Evolutionary conservation across 495 filamentous ascomycete genomes (phyloP), one percentile per base, ranked within the genome.

Genomic region (Penicillium desertorum): DNA sequence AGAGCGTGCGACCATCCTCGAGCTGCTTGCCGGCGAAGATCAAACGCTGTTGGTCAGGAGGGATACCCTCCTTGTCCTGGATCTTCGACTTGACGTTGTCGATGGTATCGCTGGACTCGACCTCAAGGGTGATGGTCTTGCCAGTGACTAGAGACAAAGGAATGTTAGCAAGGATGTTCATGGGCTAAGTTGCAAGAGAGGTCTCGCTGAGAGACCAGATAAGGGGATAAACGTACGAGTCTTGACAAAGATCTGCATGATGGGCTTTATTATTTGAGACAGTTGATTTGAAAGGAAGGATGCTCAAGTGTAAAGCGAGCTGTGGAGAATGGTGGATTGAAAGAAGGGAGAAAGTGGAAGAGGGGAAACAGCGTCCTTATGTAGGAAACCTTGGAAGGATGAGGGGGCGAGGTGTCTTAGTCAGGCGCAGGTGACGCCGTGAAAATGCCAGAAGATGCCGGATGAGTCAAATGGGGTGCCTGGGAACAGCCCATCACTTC

Each of bases 1-100:
- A 92, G 7, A 98, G 83, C 59, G 93, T 98, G 57, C 93, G 93
- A 61, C 93, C 93, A 71, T 98, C 93, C 72, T 98, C 93, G 12
- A 98, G 86, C 72, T 98, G 93, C 86, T 98, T 98, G 61, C 93
- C 93, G 60, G 93, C 93, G 70, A 98, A 98, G 79, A 98, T 98
- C 78, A 98, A 78, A 72, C 93, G 93, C 83, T 98, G 93, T 75
- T 98, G 93, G 75, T 98, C 93, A 11, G 93, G 93, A 45, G 93
- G 93, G 65, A 98, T 98, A 42, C 93, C 93, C 78, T 98, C 93
- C 90, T 98, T 98, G 73, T 98, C 93, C 76, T 98, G 93, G 51
- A 98, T 98, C 88, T 98, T 98, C 58, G 83, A 83, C 88, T 98
- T 98, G 64, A 98, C 93, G 67, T 97, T 98, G 81, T 98, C 94